A percentile compares a stretch with the other conserved stretches of the same genome.
phyloP scores from a whole-genome alignment of 208 protist genomes.

The Crithidia thermophila region DNA sequence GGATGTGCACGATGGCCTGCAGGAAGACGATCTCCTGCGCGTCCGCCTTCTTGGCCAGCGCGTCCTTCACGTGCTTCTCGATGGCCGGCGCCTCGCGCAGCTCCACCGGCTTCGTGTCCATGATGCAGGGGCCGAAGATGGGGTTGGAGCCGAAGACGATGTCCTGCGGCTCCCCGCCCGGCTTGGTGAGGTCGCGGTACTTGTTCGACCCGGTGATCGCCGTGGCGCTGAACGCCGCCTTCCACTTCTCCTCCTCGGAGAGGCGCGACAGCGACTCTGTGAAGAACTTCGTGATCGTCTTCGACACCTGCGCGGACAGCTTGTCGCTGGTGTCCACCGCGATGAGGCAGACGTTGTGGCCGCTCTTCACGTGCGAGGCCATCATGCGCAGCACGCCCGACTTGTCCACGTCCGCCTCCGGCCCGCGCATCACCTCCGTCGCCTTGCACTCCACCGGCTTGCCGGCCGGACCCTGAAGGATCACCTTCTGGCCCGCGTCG shows the following conservation, averaged over 20 bases:
- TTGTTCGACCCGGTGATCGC: conserved; percentile 34
- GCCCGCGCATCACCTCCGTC: conserved; percentile 16
- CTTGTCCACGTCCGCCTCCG: conserved; percentile 15
- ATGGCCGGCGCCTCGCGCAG: conserved; percentile 32
- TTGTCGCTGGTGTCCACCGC: conserved; percentile 23
- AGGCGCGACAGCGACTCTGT: conserved; percentile 26
- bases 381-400: conserved; percentile 17
- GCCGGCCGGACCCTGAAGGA: conserved; percentile 26
- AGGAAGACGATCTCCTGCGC: conserved; percentile 41
- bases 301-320: conserved; percentile 21
- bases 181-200: conserved; percentile 39
- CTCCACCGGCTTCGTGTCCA: conserved; percentile 33
- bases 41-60: conserved; percentile 30
- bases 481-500: conserved; percentile 27
- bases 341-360: conserved; percentile 29
- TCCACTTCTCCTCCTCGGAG: conserved; percentile 30
- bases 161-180: conserved; percentile 31
- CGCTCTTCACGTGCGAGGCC: conserved; percentile 31
- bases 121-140: conserved; percentile 58
- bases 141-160: conserved; percentile 59
- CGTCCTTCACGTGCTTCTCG: conserved; percentile 26
- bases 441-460: conserved; percentile 24
- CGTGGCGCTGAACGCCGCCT: conserved; percentile 34
- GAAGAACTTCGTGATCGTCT: conserved; percentile 30
- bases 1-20: conserved; percentile 43